Base-by-base conservation (phyloP, 805 yeast genomes). In the Yarrowia alimentaria region DNA sequence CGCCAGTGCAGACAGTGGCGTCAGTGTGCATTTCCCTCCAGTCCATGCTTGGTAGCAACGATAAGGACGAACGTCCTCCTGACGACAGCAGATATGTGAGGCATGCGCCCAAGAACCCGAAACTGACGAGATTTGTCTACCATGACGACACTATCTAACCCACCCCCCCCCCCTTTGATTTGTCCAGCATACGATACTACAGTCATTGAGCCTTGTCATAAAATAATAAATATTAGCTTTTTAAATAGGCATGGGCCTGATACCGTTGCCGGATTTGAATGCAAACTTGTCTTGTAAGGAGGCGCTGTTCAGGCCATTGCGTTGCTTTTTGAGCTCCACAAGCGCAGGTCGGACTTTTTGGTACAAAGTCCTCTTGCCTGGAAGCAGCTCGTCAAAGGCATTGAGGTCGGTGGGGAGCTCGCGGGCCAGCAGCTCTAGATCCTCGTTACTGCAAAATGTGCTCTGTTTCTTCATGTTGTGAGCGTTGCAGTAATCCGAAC, bases 41-140 rank as follows among this genome's bases (percentile, higher is more conserved):
- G 58, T 77, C 84, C 29, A 78, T 83, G 80, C 63, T 83, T 32
- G 70, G 70, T 9, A 72, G 76, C 3, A 83, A 83, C 57, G 58
- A 58, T 0, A 52, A 62, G 10, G 56, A 63, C 24, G 60, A 75
- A 55, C 67, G 82, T 45, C 91, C 91, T 0, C 75, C 75, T 2
- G 88, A 75, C 54, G 79, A 83, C 60, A 65, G 54, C 0, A 37
- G 53, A 2, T 83, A 83, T 57, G 73, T 77, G 16, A 58, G 55
- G 13, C 59, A 55, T 25, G 89, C 85, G 0, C 85, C 88, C 0
- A 54, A 59, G 14, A 76, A 81, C 61, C 90, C 91, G 3, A 66
- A 73, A 43, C 63, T 64, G 19, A 56, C 66, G 5, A 55, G 59
- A 6, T 83, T 80, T 62, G 66, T 64, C 1, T 83, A 79, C 62